Evolutionary conservation across 1,284 basidiomycete genomes (phyloP), one percentile per base, ranked within the genome.

Genomic region (Ustilago trichophora): DNA sequence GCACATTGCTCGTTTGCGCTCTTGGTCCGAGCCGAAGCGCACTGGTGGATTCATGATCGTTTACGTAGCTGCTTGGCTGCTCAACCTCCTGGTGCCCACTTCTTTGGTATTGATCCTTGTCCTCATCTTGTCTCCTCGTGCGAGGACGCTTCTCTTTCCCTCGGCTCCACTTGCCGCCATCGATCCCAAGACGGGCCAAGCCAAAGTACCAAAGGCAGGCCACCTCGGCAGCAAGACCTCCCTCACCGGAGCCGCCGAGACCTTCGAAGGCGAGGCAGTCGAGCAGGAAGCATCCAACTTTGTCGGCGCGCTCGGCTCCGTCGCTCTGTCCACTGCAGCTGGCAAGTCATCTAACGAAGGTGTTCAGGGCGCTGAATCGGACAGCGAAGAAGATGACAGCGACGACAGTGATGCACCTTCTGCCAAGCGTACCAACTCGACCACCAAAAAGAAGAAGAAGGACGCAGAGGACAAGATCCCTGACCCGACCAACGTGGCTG

Each of bases 1-100:
- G 57, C 86, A 87, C 62, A 74, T 86, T 26, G 79, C 81, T 7
- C 80, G 86, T 8, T 63, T 87, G 6, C 83, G 85, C 27, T 84
- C 84, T 0, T 87, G 86, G 86, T 82, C 84, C 59, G 86, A 87
- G 70, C 78, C 83, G 3, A 62, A 73, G 24, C 77, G 86, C 3
- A 86, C 85, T 1, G 73, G 73, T 7, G 59, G 75, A 4, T 87
- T 85, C 68, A 68, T 68, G 65, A 42, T 57, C 11, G 57, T 57
- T 41, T 80, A 78, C 27, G 31, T 46, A 3, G 29, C 53, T 9
- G 60, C 67, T 12, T 70, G 67, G 67, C 9, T 60, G 10, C 31
- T 64, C 21, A 56, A 64, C 31, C 18, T 60, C 11, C 22, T 76
- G 15, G 43, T 73, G 4, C 60, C 75, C 15, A 34, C 51, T n/a